A percentile compares a stretch with the other conserved stretches of the same genome.
phyloP scores from a whole-genome alignment of 352 stramenopile species.

The Globisporangium nagaii region DNA sequence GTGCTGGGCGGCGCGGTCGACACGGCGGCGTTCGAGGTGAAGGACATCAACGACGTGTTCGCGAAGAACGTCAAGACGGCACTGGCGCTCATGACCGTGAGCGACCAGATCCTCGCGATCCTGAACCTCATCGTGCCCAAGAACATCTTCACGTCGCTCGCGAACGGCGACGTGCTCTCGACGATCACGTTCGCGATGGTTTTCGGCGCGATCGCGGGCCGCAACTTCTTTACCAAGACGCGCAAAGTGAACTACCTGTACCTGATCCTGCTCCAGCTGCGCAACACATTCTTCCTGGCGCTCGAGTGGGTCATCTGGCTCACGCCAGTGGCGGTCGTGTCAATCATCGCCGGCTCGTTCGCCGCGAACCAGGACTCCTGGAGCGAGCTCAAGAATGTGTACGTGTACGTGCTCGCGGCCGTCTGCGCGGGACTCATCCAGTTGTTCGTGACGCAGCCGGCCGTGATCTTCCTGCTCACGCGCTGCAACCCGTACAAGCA shows the following conservation, averaged over 20 bases:
- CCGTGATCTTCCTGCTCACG: conserved; percentile 57
- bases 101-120: conserved; percentile 54
- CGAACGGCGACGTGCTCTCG: conserved; percentile 42
- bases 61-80: conserved; percentile 29
- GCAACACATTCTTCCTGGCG: conserved; percentile 66
- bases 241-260: conserved; percentile 64
- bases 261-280: conserved; percentile 53
- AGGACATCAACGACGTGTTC: conserved; percentile 47
- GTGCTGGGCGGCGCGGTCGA: conserved; percentile 13
- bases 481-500: conserved; percentile 64
- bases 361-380: conserved; percentile 37
- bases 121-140: conserved; percentile 49
- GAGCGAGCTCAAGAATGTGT: conserved; percentile 36
- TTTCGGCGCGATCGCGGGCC: conserved; percentile 48
- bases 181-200: conserved; percentile 73
- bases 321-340: conserved; percentile 61
- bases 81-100: conserved; percentile 46
- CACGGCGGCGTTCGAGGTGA: conserved; percentile 28
- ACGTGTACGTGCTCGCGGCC: conserved; percentile 45
- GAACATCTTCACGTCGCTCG: conserved; percentile 57
- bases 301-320: conserved; percentile 68
- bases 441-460: conserved; percentile 45
- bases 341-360: conserved; percentile 57
- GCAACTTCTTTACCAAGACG: conserved; percentile 56
- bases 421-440: conserved; percentile 33